phyloP scores from a whole-genome alignment of 805 yeast genomes.

The Saturnispora kantuleensis region DNA sequence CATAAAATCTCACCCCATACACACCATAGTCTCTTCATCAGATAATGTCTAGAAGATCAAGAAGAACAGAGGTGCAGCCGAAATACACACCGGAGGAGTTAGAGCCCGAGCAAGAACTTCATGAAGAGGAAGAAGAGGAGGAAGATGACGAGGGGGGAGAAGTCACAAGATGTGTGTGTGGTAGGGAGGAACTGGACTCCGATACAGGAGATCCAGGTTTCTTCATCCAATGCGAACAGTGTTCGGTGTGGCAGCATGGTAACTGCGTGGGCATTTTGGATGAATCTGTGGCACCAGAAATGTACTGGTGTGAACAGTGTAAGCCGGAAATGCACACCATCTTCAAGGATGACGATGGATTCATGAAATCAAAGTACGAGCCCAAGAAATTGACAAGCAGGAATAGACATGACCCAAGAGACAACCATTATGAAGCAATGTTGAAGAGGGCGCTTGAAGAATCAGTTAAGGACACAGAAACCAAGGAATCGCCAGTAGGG shows the following conservation, averaged over 20 bases:
- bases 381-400: slow-evolving; percentile 24
- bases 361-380: slow-evolving; percentile 39
- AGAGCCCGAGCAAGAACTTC: slow-evolving; percentile 8
- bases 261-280: slow-evolving; percentile 80
- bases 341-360: slow-evolving; percentile 37
- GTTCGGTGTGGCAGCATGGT: slow-evolving; percentile 97
- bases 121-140: slow-evolving; percentile 2
- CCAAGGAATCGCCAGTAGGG: background rate
- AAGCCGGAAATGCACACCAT: slow-evolving; percentile 70
- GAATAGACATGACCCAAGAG: slow-evolving; percentile 16
- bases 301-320: slow-evolving; percentile 91
- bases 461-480: slow-evolving; percentile 39
- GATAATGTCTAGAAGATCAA: slow-evolving; percentile 26
- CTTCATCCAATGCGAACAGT: slow-evolving; percentile 77
- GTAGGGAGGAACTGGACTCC: slow-evolving; percentile 34
- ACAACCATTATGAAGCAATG: slow-evolving; percentile 28
- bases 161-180: slow-evolving; percentile 47
- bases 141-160: slow-evolving; percentile 27
- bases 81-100: slow-evolving; percentile 14
- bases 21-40: slow-evolving; percentile 5
- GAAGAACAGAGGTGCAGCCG: slow-evolving; percentile 18
- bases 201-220: slow-evolving; percentile 46
- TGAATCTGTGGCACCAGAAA: slow-evolving; percentile 76
- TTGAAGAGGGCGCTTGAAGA: slow-evolving; percentile 42
- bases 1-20: background rate